These are phyloP conservation scores for Candida nemodendra DNA, from an alignment of 805 yeast genomes.

Conservation along the genomic window DNA sequence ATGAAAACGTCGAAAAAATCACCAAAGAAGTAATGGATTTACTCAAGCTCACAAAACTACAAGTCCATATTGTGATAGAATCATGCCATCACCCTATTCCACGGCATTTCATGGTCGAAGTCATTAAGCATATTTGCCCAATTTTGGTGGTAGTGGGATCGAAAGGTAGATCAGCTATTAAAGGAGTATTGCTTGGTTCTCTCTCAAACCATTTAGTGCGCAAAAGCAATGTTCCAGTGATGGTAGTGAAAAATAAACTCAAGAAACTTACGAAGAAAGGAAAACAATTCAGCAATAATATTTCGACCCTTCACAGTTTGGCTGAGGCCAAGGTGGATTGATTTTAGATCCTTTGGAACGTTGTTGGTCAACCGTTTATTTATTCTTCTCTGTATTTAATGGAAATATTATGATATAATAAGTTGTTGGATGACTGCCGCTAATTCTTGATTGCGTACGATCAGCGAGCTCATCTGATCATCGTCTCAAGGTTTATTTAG, in stretches of 20 bases:
- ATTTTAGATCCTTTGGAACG: too few relatives aligned
- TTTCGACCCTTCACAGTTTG: constrained; percentile 46
- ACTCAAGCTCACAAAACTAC: constrained; percentile 63
- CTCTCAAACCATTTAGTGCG: constrained; percentile 71
- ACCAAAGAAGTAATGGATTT: constrained; percentile 41
- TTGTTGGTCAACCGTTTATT: too few relatives aligned
- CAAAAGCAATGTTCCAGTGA: constrained; percentile 70
- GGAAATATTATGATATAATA: too few relatives aligned
- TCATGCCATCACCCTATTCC: constrained; percentile 77
- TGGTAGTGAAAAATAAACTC: constrained; percentile 74
- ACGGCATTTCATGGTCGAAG: constrained; percentile 64
- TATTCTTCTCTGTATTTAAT: too few relatives aligned
- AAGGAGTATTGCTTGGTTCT: constrained; percentile 73
- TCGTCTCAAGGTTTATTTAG: too few relatives aligned
- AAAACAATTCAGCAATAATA: constrained; percentile 54
- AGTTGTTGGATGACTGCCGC: too few relatives aligned
- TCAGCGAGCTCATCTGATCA: too few relatives aligned
- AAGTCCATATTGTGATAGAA: constrained; percentile 70
- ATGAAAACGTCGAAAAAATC: constrained; percentile 42
- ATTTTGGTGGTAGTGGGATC: constrained; percentile 75
- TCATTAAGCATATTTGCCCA: constrained; percentile 69
- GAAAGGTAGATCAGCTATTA: constrained; percentile 67
- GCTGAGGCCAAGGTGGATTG: constrained; percentile 42
- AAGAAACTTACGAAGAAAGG: constrained; percentile 62
- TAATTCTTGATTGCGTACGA: too few relatives aligned